phyloP scores from a whole-genome alignment of 139 green algal species.

The Picochlorum sp. region DNA sequence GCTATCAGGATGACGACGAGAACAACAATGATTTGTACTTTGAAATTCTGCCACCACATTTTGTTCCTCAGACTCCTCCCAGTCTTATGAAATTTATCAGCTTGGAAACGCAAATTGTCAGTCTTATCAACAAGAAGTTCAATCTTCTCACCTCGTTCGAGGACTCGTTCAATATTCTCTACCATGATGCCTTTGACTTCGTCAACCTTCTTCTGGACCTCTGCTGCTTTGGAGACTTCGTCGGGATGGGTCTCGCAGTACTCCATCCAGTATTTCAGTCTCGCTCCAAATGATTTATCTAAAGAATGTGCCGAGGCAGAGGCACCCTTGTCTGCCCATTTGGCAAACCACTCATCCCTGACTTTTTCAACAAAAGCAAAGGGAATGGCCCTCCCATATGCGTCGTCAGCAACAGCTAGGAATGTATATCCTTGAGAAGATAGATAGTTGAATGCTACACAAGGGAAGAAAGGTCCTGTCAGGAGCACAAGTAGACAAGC shows the following conservation, averaged over 20 bases:
- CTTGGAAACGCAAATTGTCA: conserved; percentile 88
- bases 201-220: conserved; percentile 86
- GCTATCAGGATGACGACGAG: conserved; percentile 58
- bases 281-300: conserved; percentile 70
- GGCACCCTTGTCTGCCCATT: conserved; percentile 56
- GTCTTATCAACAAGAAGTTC: conserved; percentile 96
- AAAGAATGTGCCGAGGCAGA: conserved; percentile 63
- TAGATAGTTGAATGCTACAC: conserved; percentile 40
- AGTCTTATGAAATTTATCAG: conserved; percentile 83
- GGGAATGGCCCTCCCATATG: conserved; percentile 80
- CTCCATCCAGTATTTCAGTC: conserved; percentile 88
- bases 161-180: conserved; percentile 96
- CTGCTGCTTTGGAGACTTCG: conserved; percentile 78
- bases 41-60: conserved; percentile 96
- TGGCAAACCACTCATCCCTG: conserved; percentile 56
- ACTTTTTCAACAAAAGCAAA: conserved; percentile 89
- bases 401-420: conserved; percentile 87
- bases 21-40: conserved; percentile 74
- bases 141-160: conserved; percentile 93
- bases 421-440: conserved; percentile 46
- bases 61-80: conserved; percentile 66
- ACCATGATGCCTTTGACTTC: conserved; percentile 98
- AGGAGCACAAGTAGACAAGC: not conserved
- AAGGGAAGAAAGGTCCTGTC: not conserved
- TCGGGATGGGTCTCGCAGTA: conserved; percentile 88